These are phyloP conservation scores for Solanum corneliomulleri DNA, from an alignment of 257 asterid species.

Conservation along the genomic window DNA sequence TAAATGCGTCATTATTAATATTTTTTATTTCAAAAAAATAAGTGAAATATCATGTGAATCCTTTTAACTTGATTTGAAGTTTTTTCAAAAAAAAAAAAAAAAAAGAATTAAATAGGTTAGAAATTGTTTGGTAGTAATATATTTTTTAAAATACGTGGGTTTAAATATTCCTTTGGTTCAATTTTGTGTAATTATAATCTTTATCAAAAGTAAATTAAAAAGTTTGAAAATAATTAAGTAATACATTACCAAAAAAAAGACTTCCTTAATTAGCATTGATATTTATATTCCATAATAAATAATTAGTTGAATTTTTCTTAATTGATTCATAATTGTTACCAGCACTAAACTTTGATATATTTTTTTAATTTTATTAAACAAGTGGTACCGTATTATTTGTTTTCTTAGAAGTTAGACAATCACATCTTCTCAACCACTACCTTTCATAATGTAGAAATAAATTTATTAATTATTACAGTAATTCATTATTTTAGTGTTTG, in stretches of 20 bases:
- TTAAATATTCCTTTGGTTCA: neutral
- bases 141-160: no score
- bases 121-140: neutral
- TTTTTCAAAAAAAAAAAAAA: no score
- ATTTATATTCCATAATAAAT: neutral
- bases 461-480: neutral
- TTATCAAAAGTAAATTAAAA: neutral
- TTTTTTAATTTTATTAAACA: neutral
- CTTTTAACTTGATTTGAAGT: neutral
- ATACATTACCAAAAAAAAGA: no score
- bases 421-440: conserved; percentile 2
- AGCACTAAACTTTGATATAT: neutral
- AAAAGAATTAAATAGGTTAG: no score
- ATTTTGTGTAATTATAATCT: neutral
- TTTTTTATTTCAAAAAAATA: neutral
- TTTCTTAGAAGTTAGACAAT: conserved; percentile 10
- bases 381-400: neutral
- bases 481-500: neutral
- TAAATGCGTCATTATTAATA: neutral
- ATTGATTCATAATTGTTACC: neutral
- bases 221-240: neutral
- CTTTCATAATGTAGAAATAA: neutral
- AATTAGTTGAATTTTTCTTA: neutral
- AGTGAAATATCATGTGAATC: neutral
- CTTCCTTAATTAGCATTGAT: neutral